These are phyloP conservation scores for Cavenderia fasciculata DNA, from an alignment of 78 protist species.

Conservation along the genomic window DNA sequence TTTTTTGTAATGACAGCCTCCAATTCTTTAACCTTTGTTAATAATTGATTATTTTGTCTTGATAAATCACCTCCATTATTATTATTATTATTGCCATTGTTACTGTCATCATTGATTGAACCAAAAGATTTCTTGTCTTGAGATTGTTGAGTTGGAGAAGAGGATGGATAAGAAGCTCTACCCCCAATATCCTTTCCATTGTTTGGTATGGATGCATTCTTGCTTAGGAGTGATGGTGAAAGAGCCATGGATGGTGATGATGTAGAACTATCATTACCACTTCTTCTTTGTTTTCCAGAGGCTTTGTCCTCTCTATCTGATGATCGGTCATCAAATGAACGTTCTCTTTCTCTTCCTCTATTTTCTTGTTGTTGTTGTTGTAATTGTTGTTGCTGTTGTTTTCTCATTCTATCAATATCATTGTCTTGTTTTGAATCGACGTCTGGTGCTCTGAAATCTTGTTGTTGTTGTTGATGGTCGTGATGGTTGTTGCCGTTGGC, in stretches of 20 bases:
- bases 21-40: slow-evolving; percentile 11
- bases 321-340: background rate
- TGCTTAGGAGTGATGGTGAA: background rate
- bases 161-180: no score
- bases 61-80: background rate
- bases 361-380: background rate
- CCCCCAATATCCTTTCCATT: no score
- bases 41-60: background rate
- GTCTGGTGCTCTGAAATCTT: no score
- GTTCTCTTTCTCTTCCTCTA: slow-evolving; percentile 11
- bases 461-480: no score
- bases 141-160: no score
- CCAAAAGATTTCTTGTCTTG: background rate
- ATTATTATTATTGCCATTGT: slow-evolving; percentile 12
- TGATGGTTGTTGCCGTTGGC: no score
- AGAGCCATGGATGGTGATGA: background rate
- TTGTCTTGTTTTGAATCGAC: no score
- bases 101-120: background rate
- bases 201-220: background rate
- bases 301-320: slow-evolving; percentile 6
- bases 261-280: background rate
- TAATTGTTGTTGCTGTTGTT: background rate
- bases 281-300: background rate
- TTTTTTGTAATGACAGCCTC: slow-evolving; percentile 12
- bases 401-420: slow-evolving; percentile 26